Evolutionary conservation across 192 early-diverging fungal genomes (phyloP), one percentile per base, ranked within the genome.

Genomic region (Backusella psychrophila): DNA sequence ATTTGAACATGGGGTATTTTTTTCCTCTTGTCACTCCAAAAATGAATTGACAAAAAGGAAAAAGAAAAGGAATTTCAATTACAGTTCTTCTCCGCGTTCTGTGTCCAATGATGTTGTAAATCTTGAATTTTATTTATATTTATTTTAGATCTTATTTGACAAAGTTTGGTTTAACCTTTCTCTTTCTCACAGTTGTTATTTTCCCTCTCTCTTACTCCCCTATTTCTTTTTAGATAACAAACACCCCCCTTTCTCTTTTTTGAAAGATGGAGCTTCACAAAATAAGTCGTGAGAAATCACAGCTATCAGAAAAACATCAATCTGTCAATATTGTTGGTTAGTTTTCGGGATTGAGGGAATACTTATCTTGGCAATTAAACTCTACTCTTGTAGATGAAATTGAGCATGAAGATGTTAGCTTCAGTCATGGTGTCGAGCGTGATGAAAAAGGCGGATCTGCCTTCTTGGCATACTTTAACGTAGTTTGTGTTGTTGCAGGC

Each of bases 401-500:
- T 21, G 68, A 69, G 9, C 35, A 39, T 36, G 68, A 77, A 6
- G 17, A 69, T 34, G 67, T 77, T 8, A 42, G 44, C 38, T 77
- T 77, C 38, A 72, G 52, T 49, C 76, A 77, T 46, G 76, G 76
- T 69, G 59, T 77, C 14, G 79, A 63, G 19, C 78, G 69, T 46
- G 59, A 74, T 46, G 56, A 66, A 35, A 35, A 69, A 23, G 89
- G 87, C 6, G 87, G 86, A 5, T 89, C 87, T 36, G 83, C 82
- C 35, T 77, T 87, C 35, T 78, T 84, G 19, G 90, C 87, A 34
- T 89, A 86, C 49, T 82, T 88, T 21, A 89, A 88, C 71, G 80
- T 91, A 12, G 83, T 89, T 8, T 95, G 94, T 76, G 91, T 93
- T 21, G 90, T 92, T 14, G 93, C 93, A n/a, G 94, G 94, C 42